Percentiles rank a stretch among this genome's conserved stretches.
Conservation (phyloP, 2,329 filamentous ascomycete species). For the Alternaria dauci region DNA sequence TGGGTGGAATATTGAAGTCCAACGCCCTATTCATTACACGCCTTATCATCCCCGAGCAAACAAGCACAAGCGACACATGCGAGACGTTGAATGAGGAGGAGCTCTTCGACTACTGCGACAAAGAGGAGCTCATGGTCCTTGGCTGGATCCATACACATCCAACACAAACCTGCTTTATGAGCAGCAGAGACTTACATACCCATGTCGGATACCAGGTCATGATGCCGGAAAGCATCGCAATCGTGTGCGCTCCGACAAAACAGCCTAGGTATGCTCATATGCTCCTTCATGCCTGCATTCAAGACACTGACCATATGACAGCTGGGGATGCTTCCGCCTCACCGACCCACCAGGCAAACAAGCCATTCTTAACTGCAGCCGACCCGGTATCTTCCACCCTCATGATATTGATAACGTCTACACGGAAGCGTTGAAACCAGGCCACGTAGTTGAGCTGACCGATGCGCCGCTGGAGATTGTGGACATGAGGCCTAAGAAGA, state of each 20-base stretch:
- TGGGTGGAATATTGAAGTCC: conserved; percentile 88
- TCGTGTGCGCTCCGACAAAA: conserved; percentile 90
- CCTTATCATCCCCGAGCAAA: conserved; percentile 90
- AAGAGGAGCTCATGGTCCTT: conserved; percentile 81
- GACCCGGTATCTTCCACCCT: conserved; percentile 84
- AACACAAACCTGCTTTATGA: conserved; percentile 97
- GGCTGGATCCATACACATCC: conserved; percentile 99
- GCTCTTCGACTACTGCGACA: conserved; percentile 88
- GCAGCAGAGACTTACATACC: conserved; percentile 90
- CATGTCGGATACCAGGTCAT: conserved; percentile 95
- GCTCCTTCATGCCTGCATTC: neutral
- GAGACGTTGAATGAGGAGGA: conserved; percentile 88
- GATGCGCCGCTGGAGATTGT: conserved; percentile 70
- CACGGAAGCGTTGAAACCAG: conserved; percentile 70
- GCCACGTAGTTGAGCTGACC: conserved; percentile 67
- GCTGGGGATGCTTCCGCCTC: conserved; percentile 89
- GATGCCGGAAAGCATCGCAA: conserved; percentile 94
- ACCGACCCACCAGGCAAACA: conserved; percentile 92
- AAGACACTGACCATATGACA: conserved; percentile 46
- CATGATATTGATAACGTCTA: conserved; percentile 77
- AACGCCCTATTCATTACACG: conserved; percentile 92
- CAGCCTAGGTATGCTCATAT: conserved; percentile 72
- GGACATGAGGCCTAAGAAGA: conserved; percentile 60
- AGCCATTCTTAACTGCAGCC: conserved; percentile 80
- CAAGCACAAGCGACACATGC: conserved; percentile 89